A percentile compares a stretch with the other conserved stretches of the same genome.
phyloP scores from a whole-genome alignment of 208 protist genomes.

The Leishmania mexicana region DNA sequence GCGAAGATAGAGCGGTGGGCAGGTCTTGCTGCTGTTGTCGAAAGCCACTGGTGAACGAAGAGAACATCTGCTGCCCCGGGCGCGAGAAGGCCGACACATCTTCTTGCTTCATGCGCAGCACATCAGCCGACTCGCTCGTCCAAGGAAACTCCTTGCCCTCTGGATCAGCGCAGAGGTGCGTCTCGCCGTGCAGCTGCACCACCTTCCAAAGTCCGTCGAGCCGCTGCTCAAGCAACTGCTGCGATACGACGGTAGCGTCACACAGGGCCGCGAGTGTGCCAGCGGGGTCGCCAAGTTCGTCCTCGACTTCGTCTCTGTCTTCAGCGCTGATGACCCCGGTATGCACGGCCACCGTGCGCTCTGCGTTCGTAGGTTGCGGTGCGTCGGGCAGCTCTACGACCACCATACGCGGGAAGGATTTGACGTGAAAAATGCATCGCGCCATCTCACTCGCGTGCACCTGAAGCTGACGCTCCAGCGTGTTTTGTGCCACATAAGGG shows the following conservation, averaged over 20 bases:
- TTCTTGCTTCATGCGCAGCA: slow-evolving; percentile 11
- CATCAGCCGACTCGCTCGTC: slow-evolving; percentile 13
- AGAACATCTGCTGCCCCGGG: slow-evolving; percentile 2
- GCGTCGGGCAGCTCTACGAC: slow-evolving; percentile 34
- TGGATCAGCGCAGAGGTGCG: slow-evolving; percentile 33
- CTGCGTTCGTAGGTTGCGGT: neutral
- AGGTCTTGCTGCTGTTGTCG: slow-evolving; percentile 7
- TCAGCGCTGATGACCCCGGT: neutral
- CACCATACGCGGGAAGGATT: slow-evolving; percentile 60
- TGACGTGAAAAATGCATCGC: slow-evolving; percentile 42
- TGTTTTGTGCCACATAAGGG: slow-evolving; percentile 12
- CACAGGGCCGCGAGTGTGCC: slow-evolving; percentile 2
- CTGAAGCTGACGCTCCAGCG: slow-evolving; percentile 18
- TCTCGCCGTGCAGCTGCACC: slow-evolving; percentile 42
- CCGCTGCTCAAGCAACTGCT: slow-evolving; percentile 7
- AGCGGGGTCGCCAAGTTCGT: slow-evolving; percentile 18
- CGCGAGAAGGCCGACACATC: slow-evolving; percentile 3
- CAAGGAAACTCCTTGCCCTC: slow-evolving; percentile 45
- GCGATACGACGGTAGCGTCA: slow-evolving; percentile 1
- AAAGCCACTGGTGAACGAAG: slow-evolving; percentile 3
- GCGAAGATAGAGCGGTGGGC: slow-evolving; percentile 5
- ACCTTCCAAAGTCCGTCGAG: slow-evolving; percentile 35
- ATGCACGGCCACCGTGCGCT: neutral
- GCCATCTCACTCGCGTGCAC: slow-evolving; percentile 16
- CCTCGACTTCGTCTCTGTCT: neutral